These are phyloP conservation scores for Abelmoschus esculentus DNA, from an alignment of 345 rosid genomes.

Conservation along the genomic window DNA sequence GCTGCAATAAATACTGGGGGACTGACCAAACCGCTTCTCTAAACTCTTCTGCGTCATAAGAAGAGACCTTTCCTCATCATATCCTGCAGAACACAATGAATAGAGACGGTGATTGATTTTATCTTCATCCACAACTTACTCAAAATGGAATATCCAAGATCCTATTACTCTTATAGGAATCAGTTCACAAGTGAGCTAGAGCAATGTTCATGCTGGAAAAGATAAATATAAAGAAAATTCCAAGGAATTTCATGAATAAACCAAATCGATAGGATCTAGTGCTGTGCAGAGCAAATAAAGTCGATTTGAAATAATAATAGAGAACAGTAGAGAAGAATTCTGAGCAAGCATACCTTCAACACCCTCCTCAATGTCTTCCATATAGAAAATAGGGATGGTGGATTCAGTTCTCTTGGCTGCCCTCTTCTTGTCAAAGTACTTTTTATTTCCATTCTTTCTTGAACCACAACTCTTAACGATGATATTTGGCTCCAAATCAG, in stretches of 20 bases:
- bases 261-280: background rate
- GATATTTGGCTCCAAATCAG: conserved; percentile 86
- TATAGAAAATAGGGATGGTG: conserved; percentile 87
- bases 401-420: conserved; percentile 95
- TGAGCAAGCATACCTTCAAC: conserved; percentile 65
- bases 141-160: background rate
- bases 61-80: conserved; percentile 96
- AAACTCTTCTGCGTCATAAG: conserved; percentile 96
- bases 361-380: conserved; percentile 97
- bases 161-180: background rate
- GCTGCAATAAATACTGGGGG: conserved; percentile 36
- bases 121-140: conserved; percentile 2
- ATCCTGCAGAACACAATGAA: conserved; percentile 50
- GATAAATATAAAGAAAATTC: no score
- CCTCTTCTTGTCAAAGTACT: conserved; percentile 68
- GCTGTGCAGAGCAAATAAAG: background rate
- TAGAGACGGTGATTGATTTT: background rate
- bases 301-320: background rate
- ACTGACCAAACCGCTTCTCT: conserved; percentile 92
- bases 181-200: background rate
- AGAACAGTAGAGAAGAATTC: background rate
- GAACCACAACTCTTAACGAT: conserved; percentile 95
- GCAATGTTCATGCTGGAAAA: background rate
- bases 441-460: conserved; percentile 79
- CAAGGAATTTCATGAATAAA: background rate